Evolutionary conservation across 2,329 filamentous ascomycete genomes (phyloP).

Genomic region (Penicillium sp.): DNA sequence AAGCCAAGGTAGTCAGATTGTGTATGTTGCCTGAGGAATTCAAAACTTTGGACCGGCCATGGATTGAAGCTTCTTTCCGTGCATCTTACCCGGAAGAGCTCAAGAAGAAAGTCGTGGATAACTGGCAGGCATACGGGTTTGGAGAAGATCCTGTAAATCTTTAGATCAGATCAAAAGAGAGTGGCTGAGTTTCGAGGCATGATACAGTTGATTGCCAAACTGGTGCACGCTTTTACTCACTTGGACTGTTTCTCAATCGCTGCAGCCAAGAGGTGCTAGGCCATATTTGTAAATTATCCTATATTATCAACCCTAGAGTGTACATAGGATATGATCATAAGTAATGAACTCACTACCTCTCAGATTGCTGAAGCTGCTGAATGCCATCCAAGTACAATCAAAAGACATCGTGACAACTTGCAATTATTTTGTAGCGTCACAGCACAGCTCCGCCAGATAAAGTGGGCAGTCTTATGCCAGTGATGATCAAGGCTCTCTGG

Average conservation of each 20-base stretch:
- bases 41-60: constrained; percentile 1
- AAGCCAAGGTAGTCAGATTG: constrained; percentile 1
- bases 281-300: too few species aligned
- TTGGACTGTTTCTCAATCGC: neutral
- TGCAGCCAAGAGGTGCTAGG: neutral
- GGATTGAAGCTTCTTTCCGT: constrained; percentile 4
- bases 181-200: too few species aligned
- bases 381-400: constrained; percentile 22
- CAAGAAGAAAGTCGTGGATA: constrained; percentile 5
- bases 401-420: constrained; percentile 15
- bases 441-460: neutral
- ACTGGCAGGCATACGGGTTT: constrained; percentile 8
- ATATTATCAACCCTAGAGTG: constrained; percentile 11
- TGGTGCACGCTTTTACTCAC: neutral
- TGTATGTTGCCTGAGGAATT: constrained; percentile 7
- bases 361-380: constrained; percentile 21
- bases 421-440: constrained; percentile 13
- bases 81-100: constrained; percentile 6
- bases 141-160: neutral
- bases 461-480: neutral
- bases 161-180: too few species aligned
- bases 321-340: constrained; percentile 21
- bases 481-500: neutral
- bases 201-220: neutral
- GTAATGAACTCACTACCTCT: constrained; percentile 17